Percentiles rank a stretch among this genome's conserved stretches.
These are phyloP conservation scores for Passiflora organensis DNA, from an alignment of 345 rosid species.

Conservation along the genomic window DNA sequence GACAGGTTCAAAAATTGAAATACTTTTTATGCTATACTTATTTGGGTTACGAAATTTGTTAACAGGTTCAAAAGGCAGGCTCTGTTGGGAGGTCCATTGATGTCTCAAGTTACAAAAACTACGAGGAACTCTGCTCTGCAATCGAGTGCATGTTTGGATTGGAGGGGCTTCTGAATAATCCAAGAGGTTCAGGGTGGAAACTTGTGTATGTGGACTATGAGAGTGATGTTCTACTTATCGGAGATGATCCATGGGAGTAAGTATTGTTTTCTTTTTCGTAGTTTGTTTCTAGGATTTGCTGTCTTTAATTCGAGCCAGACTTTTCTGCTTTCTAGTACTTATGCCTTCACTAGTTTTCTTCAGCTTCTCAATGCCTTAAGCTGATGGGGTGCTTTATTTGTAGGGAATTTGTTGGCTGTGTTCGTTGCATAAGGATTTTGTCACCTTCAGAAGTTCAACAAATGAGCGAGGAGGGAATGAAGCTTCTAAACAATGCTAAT, in stretches of 20 bases:
- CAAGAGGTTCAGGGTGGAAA: slow-evolving; percentile 86
- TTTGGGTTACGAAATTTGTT: slow-evolving; percentile 5
- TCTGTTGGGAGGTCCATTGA: slow-evolving; percentile 97
- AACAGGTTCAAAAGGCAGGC: slow-evolving; percentile 93
- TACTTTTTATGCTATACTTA: neutral
- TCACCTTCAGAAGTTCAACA: slow-evolving; percentile 95
- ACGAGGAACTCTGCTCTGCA: slow-evolving; percentile 70
- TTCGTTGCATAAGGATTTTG: slow-evolving; percentile 92
- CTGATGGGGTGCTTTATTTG: neutral
- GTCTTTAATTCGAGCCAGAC: neutral
- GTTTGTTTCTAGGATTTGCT: neutral
- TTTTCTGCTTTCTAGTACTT: neutral
- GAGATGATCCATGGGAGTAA: slow-evolving; percentile 99
- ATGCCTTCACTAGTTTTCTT: too few species aligned
- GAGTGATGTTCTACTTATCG: slow-evolving; percentile 89
- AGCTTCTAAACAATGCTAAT: slow-evolving; percentile 73
- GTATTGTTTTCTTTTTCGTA: slow-evolving; percentile 15
- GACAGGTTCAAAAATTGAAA: neutral
- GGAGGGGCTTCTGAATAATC: slow-evolving; percentile 73
- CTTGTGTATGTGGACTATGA: slow-evolving; percentile 94
- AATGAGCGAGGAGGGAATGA: slow-evolving; percentile 99
- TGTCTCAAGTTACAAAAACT: slow-evolving; percentile 76
- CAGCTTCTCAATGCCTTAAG: neutral
- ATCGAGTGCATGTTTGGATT: slow-evolving; percentile 95
- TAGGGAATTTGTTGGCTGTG: slow-evolving; percentile 95